phyloP scores from a whole-genome alignment of 2,329 filamentous ascomycete genomes.

The Cercospora janseana region DNA sequence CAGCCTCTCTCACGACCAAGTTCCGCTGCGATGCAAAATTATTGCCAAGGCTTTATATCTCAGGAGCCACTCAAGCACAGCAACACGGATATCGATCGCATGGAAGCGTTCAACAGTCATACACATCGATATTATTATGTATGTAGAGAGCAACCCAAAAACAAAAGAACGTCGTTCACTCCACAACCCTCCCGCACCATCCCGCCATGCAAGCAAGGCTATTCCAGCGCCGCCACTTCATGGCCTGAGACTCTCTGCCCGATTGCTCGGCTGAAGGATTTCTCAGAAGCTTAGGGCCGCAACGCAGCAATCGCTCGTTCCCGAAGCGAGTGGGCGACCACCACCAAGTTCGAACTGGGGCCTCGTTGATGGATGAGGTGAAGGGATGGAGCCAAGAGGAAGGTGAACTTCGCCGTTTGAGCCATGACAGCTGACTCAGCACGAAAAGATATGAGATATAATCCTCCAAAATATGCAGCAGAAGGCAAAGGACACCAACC shows the following conservation, averaged over 20 bases:
- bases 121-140: neutral
- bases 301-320: slow-evolving; percentile 53
- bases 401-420: slow-evolving; percentile 31
- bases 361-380: slow-evolving; percentile 38
- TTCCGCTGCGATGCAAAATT: neutral
- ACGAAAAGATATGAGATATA: slow-evolving; percentile 4
- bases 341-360: slow-evolving; percentile 57
- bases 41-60: too few relatives aligned
- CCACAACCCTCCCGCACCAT: slow-evolving; percentile 33
- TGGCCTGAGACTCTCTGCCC: slow-evolving; percentile 57
- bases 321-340: slow-evolving; percentile 55
- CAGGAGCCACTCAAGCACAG: too few relatives aligned
- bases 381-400: slow-evolving; percentile 26
- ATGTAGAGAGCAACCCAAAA: neutral
- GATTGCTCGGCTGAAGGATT: slow-evolving; percentile 59
- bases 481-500: neutral
- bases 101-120: too few relatives aligned
- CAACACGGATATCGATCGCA: too few relatives aligned
- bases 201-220: slow-evolving; percentile 44
- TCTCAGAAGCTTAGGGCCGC: slow-evolving; percentile 52
- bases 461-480: neutral
- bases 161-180: slow-evolving; percentile 40
- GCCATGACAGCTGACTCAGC: slow-evolving; percentile 38
- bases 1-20: neutral
- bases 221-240: slow-evolving; percentile 55